Conservation (phyloP, 306 rosid species). For the Begonia loranthoides region DNA sequence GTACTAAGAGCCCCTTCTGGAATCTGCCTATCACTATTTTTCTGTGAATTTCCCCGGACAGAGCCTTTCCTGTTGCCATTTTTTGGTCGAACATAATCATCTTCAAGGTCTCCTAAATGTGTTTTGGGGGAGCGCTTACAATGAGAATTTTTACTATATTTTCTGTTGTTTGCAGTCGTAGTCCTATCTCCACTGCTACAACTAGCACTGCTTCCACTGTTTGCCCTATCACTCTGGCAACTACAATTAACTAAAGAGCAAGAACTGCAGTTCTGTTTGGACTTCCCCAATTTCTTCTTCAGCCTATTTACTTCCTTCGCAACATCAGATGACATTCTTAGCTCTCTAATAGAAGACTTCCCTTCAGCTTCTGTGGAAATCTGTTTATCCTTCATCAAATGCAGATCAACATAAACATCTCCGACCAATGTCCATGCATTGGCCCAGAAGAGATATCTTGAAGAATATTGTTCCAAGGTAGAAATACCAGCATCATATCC, state of each 20-base stretch:
- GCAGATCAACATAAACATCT: slow-evolving; percentile 74
- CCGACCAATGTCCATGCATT: slow-evolving; percentile 86
- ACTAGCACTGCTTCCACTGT: slow-evolving; percentile 95
- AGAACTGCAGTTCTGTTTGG: slow-evolving; percentile 57
- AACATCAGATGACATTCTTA: slow-evolving; percentile 85
- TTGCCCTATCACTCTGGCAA: slow-evolving; percentile 93
- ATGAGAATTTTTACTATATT: slow-evolving; percentile 35
- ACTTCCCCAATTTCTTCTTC: slow-evolving; percentile 65
- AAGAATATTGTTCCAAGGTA: slow-evolving; percentile 45
- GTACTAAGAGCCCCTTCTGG: slow-evolving; percentile 11
- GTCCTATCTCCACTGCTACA: slow-evolving; percentile 39
- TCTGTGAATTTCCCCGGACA: slow-evolving; percentile 20
- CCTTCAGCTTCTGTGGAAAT: slow-evolving; percentile 33
- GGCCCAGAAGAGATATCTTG: slow-evolving; percentile 84
- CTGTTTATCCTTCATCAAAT: slow-evolving; percentile 35
- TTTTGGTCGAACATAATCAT: slow-evolving; percentile 18
- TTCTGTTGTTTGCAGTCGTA: slow-evolving; percentile 37
- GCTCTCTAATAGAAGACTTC: slow-evolving; percentile 39
- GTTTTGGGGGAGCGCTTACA: slow-evolving; percentile 26
- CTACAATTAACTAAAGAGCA: slow-evolving; percentile 94
- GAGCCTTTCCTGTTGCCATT: slow-evolving; percentile 18
- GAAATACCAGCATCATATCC: slow-evolving; percentile 20
- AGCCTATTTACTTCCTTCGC: slow-evolving; percentile 93
- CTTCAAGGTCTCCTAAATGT: slow-evolving; percentile 33
- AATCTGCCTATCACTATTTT: slow-evolving; percentile 14